Percentiles rank a stretch among this genome's conserved stretches.
Conservation (phyloP, 2,329 filamentous ascomycete species). For the Eurotiales sp. region DNA sequence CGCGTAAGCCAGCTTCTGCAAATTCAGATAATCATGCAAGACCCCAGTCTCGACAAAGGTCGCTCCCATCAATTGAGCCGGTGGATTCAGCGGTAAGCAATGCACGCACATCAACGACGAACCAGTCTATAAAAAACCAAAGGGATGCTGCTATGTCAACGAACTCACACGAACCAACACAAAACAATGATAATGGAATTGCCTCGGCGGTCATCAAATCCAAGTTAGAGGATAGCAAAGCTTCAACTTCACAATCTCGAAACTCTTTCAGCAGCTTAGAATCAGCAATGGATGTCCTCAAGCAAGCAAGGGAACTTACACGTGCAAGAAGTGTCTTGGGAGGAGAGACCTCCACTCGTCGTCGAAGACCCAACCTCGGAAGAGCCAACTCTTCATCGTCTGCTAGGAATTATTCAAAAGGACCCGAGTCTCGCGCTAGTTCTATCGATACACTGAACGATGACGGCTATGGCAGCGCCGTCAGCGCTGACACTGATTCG, state of each 20-base stretch:
- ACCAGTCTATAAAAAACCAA: neutral
- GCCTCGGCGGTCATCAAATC: conserved; percentile 10
- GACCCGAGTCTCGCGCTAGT: conserved; percentile 39
- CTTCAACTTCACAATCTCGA: conserved; percentile 18
- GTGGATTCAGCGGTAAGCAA: neutral
- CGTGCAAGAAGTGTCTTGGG: conserved; percentile 23
- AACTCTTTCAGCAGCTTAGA: conserved; percentile 27
- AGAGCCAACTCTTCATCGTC: conserved; percentile 41
- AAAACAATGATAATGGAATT: neutral
- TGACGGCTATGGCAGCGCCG: conserved; percentile 35
- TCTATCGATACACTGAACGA: conserved; percentile 50
- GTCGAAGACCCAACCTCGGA: conserved; percentile 39
- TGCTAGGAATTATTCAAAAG: conserved; percentile 21
- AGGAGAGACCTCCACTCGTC: conserved; percentile 21
- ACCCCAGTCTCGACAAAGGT: neutral
- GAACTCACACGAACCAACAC: conserved; percentile 1
- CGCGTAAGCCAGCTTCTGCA: neutral
- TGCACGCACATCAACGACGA: neutral
- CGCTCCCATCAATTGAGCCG: neutral
- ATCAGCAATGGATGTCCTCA: conserved; percentile 39
- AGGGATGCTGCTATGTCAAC: neutral
- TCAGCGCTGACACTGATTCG: conserved; percentile 23
- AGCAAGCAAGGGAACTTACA: conserved; percentile 35
- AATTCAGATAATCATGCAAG: neutral
- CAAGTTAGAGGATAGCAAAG: conserved; percentile 16